phyloP scores from a whole-genome alignment of 768 basidiomycete species.

The Boletus pseudo-olivaceus region DNA sequence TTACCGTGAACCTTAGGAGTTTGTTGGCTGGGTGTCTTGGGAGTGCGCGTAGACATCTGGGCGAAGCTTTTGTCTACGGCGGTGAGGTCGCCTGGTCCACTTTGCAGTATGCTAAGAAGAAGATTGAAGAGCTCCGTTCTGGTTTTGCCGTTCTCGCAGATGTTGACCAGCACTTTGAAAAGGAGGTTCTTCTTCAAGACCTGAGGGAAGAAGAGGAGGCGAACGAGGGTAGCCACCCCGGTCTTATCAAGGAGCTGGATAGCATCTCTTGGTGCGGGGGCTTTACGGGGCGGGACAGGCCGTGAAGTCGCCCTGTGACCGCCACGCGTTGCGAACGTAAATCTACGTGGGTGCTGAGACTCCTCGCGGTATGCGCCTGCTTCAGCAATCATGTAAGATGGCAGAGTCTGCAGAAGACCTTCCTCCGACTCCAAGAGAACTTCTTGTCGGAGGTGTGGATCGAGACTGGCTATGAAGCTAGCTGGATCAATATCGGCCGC shows the following conservation, averaged over 20 bases:
- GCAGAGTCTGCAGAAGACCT: slow-evolving; percentile 74
- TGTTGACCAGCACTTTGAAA: slow-evolving; percentile 86
- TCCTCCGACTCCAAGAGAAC: slow-evolving; percentile 89
- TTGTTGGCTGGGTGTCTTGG: slow-evolving; percentile 44
- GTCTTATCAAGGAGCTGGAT: slow-evolving; percentile 90
- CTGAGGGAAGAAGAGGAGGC: slow-evolving; percentile 95
- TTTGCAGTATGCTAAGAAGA: slow-evolving; percentile 90
- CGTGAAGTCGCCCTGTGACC: slow-evolving; percentile 26
- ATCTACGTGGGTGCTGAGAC: slow-evolving; percentile 35
- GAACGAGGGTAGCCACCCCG: slow-evolving; percentile 84
- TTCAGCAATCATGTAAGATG: slow-evolving; percentile 84
- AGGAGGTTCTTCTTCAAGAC: slow-evolving; percentile 80
- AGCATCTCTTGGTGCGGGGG: slow-evolving; percentile 69
- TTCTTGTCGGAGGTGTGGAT: slow-evolving; percentile 85
- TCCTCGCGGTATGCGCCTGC: slow-evolving; percentile 69
- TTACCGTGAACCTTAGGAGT: slow-evolving; percentile 57
- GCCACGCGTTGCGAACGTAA: slow-evolving; percentile 30
- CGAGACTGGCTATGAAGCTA: slow-evolving; percentile 88
- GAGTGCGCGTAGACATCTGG: slow-evolving; percentile 77
- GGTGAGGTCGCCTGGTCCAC: slow-evolving; percentile 88
- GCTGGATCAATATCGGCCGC: slow-evolving; percentile 82
- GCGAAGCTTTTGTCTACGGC: slow-evolving; percentile 92
- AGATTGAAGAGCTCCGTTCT: slow-evolving; percentile 92
- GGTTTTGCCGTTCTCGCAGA: slow-evolving; percentile 93
- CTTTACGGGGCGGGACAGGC: slow-evolving; percentile 43